Evolutionary conservation across 1,139 yeast species (phyloP).

Genomic region (Saccharomyces hybrid): DNA sequence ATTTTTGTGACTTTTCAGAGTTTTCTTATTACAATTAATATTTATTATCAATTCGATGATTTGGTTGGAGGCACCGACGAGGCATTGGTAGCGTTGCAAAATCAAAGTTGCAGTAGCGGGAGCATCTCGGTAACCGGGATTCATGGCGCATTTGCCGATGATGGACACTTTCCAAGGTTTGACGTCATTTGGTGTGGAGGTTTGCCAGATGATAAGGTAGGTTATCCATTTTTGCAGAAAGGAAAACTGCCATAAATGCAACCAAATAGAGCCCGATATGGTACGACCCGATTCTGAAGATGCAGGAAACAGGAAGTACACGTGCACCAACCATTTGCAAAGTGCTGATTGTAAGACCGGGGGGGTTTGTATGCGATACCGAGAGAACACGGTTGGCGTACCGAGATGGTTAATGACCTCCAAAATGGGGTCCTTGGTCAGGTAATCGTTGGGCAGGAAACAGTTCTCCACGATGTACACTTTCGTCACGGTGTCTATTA

Average conservation of each 20-base stretch:
- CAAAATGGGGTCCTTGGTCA: slow-evolving; percentile 26
- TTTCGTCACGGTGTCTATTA: slow-evolving; percentile 17
- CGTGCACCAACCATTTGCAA: slow-evolving; percentile 37
- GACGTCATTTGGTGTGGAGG: slow-evolving; percentile 32
- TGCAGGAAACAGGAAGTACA: slow-evolving; percentile 23
- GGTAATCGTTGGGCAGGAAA: slow-evolving; percentile 31
- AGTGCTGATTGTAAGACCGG: slow-evolving; percentile 30
- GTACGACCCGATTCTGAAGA: slow-evolving; percentile 19
- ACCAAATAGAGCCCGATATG: slow-evolving; percentile 32
- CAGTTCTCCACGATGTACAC: slow-evolving; percentile 27
- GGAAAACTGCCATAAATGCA: slow-evolving; percentile 41
- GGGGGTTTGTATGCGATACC: slow-evolving; percentile 15
- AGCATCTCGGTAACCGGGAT: slow-evolving; percentile 20
- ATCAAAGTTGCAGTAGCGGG: slow-evolving; percentile 19
- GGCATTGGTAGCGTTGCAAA: slow-evolving; percentile 13
- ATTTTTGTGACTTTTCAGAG: slow-evolving; percentile 13
- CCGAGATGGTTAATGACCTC: slow-evolving; percentile 32
- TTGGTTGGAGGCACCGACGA: slow-evolving; percentile 12
- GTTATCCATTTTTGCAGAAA: slow-evolving; percentile 39
- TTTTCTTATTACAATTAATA: slow-evolving; percentile 16
- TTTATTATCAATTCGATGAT: slow-evolving; percentile 11
- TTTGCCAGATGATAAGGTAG: slow-evolving; percentile 37
- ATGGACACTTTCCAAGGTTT: slow-evolving; percentile 28
- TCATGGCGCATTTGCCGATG: slow-evolving; percentile 15
- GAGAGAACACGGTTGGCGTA: slow-evolving; percentile 16